Conservation (phyloP, 2,329 filamentous ascomycete species). For the Apiospora kogelbergensis region DNA sequence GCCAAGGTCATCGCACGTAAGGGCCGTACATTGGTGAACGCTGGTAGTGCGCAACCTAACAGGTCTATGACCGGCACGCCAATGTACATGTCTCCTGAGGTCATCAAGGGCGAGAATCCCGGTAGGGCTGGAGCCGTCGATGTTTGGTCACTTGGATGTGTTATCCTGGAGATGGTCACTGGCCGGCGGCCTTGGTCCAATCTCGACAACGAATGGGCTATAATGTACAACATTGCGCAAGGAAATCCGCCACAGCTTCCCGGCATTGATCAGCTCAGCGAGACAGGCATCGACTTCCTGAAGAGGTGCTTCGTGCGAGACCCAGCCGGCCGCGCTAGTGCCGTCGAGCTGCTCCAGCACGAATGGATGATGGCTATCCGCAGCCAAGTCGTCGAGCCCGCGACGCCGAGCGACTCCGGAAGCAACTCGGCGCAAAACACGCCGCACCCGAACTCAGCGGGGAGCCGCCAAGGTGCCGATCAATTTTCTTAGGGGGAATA, state of each 20-base stretch:
- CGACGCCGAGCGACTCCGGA: slow-evolving; percentile 59
- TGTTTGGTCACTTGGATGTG: slow-evolving; percentile 95
- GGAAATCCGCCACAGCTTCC: slow-evolving; percentile 90
- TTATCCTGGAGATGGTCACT: slow-evolving; percentile 96
- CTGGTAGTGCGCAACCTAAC: slow-evolving; percentile 65
- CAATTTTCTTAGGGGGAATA: slow-evolving; percentile 33
- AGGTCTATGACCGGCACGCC: slow-evolving; percentile 96
- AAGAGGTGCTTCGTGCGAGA: slow-evolving; percentile 84
- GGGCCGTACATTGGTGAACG: slow-evolving; percentile 77
- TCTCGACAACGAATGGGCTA: slow-evolving; percentile 98
- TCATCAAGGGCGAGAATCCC: slow-evolving; percentile 85
- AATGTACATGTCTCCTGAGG: slow-evolving; percentile 99
- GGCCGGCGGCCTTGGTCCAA: slow-evolving; percentile 92
- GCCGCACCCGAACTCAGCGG: slow-evolving; percentile 31
- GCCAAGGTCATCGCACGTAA: slow-evolving; percentile 96
- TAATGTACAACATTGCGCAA: slow-evolving; percentile 99
- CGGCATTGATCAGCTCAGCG: slow-evolving; percentile 77
- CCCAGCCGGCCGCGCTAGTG: slow-evolving; percentile 74
- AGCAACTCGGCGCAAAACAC: slow-evolving; percentile 40
- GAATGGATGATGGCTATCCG: slow-evolving; percentile 79
- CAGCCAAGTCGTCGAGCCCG: slow-evolving; percentile 63
- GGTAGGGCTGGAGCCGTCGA: slow-evolving; percentile 86
- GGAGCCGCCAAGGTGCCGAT: slow-evolving; percentile 29
- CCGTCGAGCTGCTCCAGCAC: slow-evolving; percentile 87
- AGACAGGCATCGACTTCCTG: slow-evolving; percentile 83